Evolutionary conservation across 1,284 basidiomycete species (phyloP), one percentile per base, ranked within the genome.

Genomic region (Leccinum pachyderme): DNA sequence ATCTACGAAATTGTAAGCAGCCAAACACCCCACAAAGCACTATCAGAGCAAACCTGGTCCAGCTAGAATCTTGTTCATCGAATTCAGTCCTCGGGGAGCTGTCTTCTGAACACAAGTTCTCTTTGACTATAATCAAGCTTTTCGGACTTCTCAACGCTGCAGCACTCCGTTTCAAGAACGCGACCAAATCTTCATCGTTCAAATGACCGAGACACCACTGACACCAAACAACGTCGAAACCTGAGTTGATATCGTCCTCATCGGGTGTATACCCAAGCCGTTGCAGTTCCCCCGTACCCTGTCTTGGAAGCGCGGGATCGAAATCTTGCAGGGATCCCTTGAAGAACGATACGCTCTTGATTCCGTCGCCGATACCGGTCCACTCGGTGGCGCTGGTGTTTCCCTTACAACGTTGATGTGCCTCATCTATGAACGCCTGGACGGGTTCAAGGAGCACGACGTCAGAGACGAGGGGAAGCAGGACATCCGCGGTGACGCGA

Each of bases 171-270:
- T 77, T 75, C 56, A 97, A 79, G 74, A 96, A 97, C 0, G 73
- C 69, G 31, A 93, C 80, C 24, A 97, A 80, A 66, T 95, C 91
- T 5, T 71, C 65, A 66, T 95, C 88, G 51, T 79, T 82, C 58
- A 96, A 77, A 75, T 95, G 91, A n/a, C 91, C 90, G 12, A 96
- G 78, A 75, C 93, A 95, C 95, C 95, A 97, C 70, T 97, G 95
- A 65, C 92, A 93, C 95, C 92, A 94, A 55, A 95, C 81, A 13
- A 93, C 79, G 72, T 93, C 89, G 69, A 88, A 91, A 2, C 80
- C 80, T 37, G 76, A 73, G 35, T 75, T 63, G 6, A 74, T 72
- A 49, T 84, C 79, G 49, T 77, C 77, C 22, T 71, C 69, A n/a
- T 52, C 58, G 3, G 82, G 74, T 31, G 69, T 69, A 65, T 80